Conservation (phyloP, 2,329 filamentous ascomycete genomes). For the Lachnellula occidentalis region DNA sequence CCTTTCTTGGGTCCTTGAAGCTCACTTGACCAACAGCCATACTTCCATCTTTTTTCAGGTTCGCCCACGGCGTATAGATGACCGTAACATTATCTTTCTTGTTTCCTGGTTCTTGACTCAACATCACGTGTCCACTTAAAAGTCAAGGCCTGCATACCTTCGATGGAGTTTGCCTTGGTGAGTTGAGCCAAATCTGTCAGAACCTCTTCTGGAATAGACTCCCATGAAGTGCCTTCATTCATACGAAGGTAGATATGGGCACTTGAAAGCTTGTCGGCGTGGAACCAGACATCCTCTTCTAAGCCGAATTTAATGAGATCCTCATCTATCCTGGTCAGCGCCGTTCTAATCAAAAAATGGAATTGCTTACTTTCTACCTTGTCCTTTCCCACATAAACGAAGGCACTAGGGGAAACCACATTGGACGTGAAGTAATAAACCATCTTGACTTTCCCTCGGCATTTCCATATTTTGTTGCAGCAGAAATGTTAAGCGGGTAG, state of each 20-base stretch:
- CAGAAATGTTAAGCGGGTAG: slow-evolving; percentile 1
- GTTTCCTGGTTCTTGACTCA: slow-evolving; percentile 57
- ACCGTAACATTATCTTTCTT: slow-evolving; percentile 97
- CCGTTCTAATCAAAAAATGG: not conserved
- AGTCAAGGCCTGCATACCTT: slow-evolving; percentile 50
- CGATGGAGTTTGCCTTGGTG: slow-evolving; percentile 98
- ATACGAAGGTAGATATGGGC: slow-evolving; percentile 94
- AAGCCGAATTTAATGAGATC: slow-evolving; percentile 91
- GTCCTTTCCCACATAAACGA: slow-evolving; percentile 96
- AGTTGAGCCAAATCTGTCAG: slow-evolving; percentile 89
- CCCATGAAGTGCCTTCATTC: slow-evolving; percentile 74
- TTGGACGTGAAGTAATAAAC: slow-evolving; percentile 95
- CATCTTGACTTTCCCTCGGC: slow-evolving; percentile 48
- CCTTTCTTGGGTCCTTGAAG: slow-evolving; percentile 81
- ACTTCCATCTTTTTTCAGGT: slow-evolving; percentile 88
- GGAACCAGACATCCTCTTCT: slow-evolving; percentile 98
- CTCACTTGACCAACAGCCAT: slow-evolving; percentile 95
- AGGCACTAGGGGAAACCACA: slow-evolving; percentile 73
- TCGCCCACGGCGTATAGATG: slow-evolving; percentile 97
- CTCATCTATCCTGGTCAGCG: slow-evolving; percentile 61
- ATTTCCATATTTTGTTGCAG: slow-evolving; percentile 19
- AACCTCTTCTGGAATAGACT: slow-evolving; percentile 67
- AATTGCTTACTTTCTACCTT: slow-evolving; percentile 81
- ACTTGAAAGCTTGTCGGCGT: slow-evolving; percentile 94
- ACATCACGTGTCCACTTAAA: slow-evolving; percentile 5